Percentiles rank a stretch among this genome's conserved stretches.
phyloP scores from a whole-genome alignment of 768 basidiomycete species.

The Tremella yokohamensis region DNA sequence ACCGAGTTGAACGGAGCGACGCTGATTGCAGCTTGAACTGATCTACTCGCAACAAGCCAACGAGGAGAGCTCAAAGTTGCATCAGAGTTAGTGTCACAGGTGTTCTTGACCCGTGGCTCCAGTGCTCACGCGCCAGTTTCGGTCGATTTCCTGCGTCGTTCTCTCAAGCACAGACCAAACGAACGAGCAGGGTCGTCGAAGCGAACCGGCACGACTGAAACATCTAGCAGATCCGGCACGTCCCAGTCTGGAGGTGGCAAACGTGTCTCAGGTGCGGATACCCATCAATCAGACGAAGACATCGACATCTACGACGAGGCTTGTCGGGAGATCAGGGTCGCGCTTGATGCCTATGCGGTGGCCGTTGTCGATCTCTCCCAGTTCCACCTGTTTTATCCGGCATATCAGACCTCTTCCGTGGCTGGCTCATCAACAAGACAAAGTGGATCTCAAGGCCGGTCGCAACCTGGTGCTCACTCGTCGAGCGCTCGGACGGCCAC shows the following conservation, averaged over 20 bases:
- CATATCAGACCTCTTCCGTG: conserved; percentile 32
- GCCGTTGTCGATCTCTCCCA: conserved; percentile 44
- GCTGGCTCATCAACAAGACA: conserved; percentile 19
- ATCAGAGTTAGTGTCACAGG: conserved; percentile 38
- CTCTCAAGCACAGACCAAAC: conserved; percentile 36
- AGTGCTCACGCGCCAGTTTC: conserved; percentile 43
- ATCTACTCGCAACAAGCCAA: conserved; percentile 41
- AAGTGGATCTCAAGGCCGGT: conserved; percentile 3
- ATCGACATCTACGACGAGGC: conserved; percentile 47
- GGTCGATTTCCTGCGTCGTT: conserved; percentile 48
- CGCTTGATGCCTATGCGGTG: conserved; percentile 42
- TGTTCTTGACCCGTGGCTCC: neutral
- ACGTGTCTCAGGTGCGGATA: conserved; percentile 30
- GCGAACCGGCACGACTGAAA: neutral
- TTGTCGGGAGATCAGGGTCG: conserved; percentile 39
- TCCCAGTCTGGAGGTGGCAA: conserved; percentile 17
- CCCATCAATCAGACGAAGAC: conserved; percentile 13
- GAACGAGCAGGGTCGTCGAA: conserved; percentile 22
- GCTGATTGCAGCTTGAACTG: conserved; percentile 32
- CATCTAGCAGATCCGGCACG: conserved; percentile 2
- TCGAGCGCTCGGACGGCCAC: neutral
- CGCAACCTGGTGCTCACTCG: neutral
- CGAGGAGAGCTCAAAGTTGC: conserved; percentile 38
- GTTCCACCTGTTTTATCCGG: conserved; percentile 49
- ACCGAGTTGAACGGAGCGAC: neutral